Percentiles rank a stretch among this genome's conserved stretches.
Conservation (phyloP, 148 eudicot genomes). For the Persicaria maculosa region DNA sequence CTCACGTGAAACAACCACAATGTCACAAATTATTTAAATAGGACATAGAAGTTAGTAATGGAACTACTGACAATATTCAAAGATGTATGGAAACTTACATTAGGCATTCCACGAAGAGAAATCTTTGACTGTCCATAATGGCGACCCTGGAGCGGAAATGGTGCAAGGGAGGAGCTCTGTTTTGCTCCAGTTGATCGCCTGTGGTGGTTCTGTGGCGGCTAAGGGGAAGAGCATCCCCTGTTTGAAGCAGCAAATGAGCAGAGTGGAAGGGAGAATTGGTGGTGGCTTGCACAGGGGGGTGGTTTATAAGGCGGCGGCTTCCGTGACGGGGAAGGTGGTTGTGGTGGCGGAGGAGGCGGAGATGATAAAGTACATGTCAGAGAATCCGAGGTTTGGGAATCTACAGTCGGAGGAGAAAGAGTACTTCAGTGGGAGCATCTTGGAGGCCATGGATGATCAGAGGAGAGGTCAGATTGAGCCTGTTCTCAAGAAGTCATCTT, state of each 20-base stretch:
- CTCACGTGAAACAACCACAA: too few species aligned
- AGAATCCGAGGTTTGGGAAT: slow-evolving; percentile 84
- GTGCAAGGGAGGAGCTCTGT: too few species aligned
- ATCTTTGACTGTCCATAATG: too few species aligned
- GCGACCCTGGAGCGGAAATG: too few species aligned
- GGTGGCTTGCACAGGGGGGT: slow-evolving; percentile 30
- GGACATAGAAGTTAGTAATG: too few species aligned
- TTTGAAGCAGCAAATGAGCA: slow-evolving; percentile 30
- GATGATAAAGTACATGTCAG: slow-evolving; percentile 74
- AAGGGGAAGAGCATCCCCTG: slow-evolving; percentile 33
- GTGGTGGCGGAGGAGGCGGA: slow-evolving; percentile 38
- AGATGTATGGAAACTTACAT: too few species aligned
- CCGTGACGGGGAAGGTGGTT: slow-evolving; percentile 1
- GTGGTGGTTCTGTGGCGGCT: slow-evolving; percentile 58
- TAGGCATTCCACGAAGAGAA: too few species aligned
- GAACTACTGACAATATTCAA: too few species aligned
- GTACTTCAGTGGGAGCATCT: slow-evolving; percentile 89
- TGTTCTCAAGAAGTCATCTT: too few species aligned
- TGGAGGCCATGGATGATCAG: slow-evolving; percentile 43
- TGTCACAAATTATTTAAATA: too few species aligned
- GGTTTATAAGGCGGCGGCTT: slow-evolving; percentile 22
- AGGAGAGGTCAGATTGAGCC: not conserved
- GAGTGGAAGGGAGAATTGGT: slow-evolving; percentile 13
- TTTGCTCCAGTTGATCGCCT: slow-evolving; percentile 74
- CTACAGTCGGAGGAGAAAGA: slow-evolving; percentile 73